Evolutionary conservation across 208 protist genomes (phyloP), one percentile per base, ranked within the genome.

Genomic region (Leishmania turanica): DNA sequence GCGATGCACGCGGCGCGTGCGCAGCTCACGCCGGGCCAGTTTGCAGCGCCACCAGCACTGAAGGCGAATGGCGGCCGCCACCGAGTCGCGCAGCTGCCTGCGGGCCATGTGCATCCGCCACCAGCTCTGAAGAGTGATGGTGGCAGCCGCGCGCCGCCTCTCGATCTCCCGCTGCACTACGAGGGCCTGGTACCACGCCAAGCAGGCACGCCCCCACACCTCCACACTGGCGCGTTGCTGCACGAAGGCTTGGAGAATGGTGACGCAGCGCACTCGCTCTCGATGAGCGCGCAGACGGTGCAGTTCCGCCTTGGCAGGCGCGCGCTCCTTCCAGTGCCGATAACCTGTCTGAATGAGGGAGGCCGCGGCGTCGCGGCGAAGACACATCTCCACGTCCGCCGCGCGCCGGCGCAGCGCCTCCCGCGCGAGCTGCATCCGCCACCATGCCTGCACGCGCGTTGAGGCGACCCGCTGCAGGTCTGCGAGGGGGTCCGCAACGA

Each of bases 51-150:
- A 82, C 9, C 34, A 1, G 6, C 80, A 72, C 79, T 83, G 78
- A 37, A 85, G 49, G 56, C 66, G 66, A 40, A 71, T 31, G 5
- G 73, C 75, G 37, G 76, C 78, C 11, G 74, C 21, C 53, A 75
- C 31, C n/a, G 6, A n/a, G 5, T 5, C n/a, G 19, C 64, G 17
- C 13, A 84, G 42, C 19, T 56, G 51, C 11, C 37, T 21, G 51
- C 70, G 75, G 1, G 77, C 65, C 13, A 75, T 56, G 45, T 66
- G 72, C 89, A 91, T 89, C n/a, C 89, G 83, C 87, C 92, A 90
- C 65, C 81, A 90, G 68, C 86, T 85, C 76, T 93, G 88, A 54
- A 94, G 72, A 69, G 80, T 86, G 27, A 84, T 82, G 8, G 86
- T 78, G 11, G 91, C 87, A 15, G 79, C 86, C 13, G 79, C 73